Base-by-base conservation (phyloP, 208 protist species). In the Zelonia costaricensis region DNA sequence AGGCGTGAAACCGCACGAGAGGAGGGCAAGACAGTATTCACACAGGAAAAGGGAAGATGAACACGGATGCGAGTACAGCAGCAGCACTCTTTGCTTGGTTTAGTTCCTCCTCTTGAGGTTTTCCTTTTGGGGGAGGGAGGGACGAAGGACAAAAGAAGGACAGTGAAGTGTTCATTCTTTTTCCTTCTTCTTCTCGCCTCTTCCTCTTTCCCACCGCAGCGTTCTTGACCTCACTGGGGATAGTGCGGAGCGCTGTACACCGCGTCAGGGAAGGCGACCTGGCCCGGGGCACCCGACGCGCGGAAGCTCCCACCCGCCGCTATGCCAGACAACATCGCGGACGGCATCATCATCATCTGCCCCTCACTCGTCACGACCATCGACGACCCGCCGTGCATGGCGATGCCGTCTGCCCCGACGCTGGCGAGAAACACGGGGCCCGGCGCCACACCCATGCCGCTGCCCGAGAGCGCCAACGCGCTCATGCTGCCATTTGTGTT, bases 41-140 rank as follows among this genome's bases (percentile, higher is more conserved):
- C n/a, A n/a, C n/a, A n/a, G n/a, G 30, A n/a, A 39, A 54, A 54
- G 28, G 9, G 52, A 58, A 65, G 47, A n/a, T n/a, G n/a, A 59
- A 59, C 40, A n/a, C 43, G 25, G 22, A 18, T 59, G 43, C 8
- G 25, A 35, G 27, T 23, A 36, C 10, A 36, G 18, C 16, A 9
- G 28, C 20, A 16, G 47, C 13, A 53, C 16, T 9, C 27, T 9
- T 15, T 18, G 38, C 38, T 5, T 16, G n/a, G 13, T 18, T 0
- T 42, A 42, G 38, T 18, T 42, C 12, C 38, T 16, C 38, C 12
- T 16, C n/a, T n/a, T n/a, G 6, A 31, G 45, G 6, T 49, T 31
- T 22, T n/a, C 13, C n/a, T 46, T 20, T 22, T 7, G n/a, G 7
- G 42, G 5, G 31, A 22, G 13, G 13, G 6, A 40, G 44, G 15